Evolutionary conservation across 768 basidiomycete genomes (phyloP).

Genomic region (Agaricus sinodeliciosus): DNA sequence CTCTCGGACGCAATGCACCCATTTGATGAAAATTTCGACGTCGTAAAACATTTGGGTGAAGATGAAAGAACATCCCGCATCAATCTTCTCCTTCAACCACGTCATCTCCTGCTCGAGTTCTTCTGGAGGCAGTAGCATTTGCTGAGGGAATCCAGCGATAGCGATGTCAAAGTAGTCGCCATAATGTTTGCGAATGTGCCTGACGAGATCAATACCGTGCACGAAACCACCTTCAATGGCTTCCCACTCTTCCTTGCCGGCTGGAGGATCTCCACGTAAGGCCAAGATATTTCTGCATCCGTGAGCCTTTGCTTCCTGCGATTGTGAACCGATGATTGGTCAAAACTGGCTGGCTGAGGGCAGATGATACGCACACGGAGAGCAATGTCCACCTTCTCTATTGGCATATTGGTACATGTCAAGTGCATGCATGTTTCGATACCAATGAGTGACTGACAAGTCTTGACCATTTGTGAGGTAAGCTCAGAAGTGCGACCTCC

Average conservation of each 20-base stretch:
- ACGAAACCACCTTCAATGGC: slow-evolving; percentile 87
- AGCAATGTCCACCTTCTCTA: slow-evolving; percentile 89
- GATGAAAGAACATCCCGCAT: slow-evolving; percentile 87
- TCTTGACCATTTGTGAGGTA: slow-evolving; percentile 90
- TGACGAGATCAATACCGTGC: slow-evolving; percentile 88
- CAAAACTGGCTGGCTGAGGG: slow-evolving; percentile 1
- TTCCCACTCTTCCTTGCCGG: slow-evolving; percentile 87
- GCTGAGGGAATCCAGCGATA: slow-evolving; percentile 89
- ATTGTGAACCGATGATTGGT: neutral
- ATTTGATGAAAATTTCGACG: slow-evolving; percentile 81
- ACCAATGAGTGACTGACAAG: slow-evolving; percentile 88
- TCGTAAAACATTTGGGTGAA: slow-evolving; percentile 99
- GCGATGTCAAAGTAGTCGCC: slow-evolving; percentile 95
- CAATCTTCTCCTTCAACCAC: slow-evolving; percentile 87
- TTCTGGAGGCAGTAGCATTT: slow-evolving; percentile 63
- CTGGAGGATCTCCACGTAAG: slow-evolving; percentile 87
- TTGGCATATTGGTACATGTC: slow-evolving; percentile 99
- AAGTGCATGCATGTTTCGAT: slow-evolving; percentile 98
- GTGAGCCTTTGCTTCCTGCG: slow-evolving; percentile 78
- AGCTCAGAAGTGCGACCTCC: slow-evolving; percentile 93
- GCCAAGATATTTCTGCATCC: slow-evolving; percentile 94
- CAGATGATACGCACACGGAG: slow-evolving; percentile 53
- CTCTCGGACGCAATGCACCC: slow-evolving; percentile 79
- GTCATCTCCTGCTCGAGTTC: slow-evolving; percentile 74
- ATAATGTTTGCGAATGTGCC: slow-evolving; percentile 75